These are phyloP conservation scores for Monilinia fructigena DNA, from an alignment of 2,329 filamentous ascomycete genomes.

Conservation along the genomic window DNA sequence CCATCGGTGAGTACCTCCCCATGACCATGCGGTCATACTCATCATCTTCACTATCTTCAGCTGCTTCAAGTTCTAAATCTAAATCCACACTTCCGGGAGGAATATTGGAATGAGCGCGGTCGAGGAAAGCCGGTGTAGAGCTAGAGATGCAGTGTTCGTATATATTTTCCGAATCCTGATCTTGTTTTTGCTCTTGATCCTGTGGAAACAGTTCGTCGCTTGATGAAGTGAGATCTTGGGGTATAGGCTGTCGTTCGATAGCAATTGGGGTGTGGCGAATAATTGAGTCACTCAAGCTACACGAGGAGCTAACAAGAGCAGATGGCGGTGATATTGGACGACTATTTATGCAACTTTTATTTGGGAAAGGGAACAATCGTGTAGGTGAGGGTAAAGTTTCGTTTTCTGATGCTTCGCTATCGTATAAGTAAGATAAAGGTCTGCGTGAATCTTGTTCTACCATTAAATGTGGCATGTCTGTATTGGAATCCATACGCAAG, in stretches of 20 bases:
- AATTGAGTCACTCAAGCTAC: neutral
- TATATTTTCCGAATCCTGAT: neutral
- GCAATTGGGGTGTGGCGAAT: conserved; percentile 10
- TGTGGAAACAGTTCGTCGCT: neutral
- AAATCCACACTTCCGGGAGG: neutral
- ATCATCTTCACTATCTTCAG: conserved; percentile 41
- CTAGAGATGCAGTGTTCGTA: neutral
- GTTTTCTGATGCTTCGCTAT: neutral
- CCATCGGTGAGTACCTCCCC: conserved; percentile 29
- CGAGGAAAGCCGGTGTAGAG: neutral
- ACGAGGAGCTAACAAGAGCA: neutral
- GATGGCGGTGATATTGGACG: neutral
- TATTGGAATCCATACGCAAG: neutral
- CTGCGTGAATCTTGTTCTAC: conserved; percentile 17
- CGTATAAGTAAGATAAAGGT: conserved; percentile 1
- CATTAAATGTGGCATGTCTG: neutral
- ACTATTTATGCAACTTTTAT: neutral
- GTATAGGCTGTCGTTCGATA: neutral
- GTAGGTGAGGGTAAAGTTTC: neutral
- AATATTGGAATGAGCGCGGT: neutral
- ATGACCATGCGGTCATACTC: conserved; percentile 40
- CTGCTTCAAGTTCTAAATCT: conserved; percentile 4
- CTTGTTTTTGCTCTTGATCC: neutral
- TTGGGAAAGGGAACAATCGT: neutral
- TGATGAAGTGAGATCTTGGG: neutral